Evolutionary conservation across 2,329 filamentous ascomycete genomes (phyloP), one percentile per base, ranked within the genome.

Genomic region (Colletotrichum sp.): DNA sequence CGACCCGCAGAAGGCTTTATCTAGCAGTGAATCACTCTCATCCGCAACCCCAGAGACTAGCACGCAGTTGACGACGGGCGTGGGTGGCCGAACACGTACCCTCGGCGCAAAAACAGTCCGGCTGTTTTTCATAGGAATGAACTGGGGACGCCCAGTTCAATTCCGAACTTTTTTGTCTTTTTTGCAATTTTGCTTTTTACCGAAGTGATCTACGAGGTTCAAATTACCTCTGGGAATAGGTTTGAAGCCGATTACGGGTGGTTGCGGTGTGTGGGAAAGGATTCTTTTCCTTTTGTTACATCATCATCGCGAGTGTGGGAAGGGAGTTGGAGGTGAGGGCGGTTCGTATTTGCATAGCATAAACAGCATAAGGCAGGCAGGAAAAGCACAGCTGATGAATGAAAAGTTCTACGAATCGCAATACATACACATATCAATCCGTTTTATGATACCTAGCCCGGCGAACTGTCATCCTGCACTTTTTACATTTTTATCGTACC

Each of bases 161-260:
- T 21, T n/a, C 43, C n/a, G 43, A 48, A 21, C 43, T 48, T 48
- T 48, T 48, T n/a, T 21, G n/a, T 48, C 38, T 21, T 48, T 48
- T 48, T 48, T 48, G 43, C n/a, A 48, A 12, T 48, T 48, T 48
- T 48, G 9, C 18, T 21, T 48, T 48, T n/a, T 7, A 21, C n/a
- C 6, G 0, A 12, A 21, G 1, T 48, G 10, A 0, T 7, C n/a
- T 48, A 12, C n/a, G 43, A 48, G 18, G 18, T 21, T 13, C 10
- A 21, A 0, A 48, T n/a, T 7, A 0, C n/a, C 10, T 7, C n/a
- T 21, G 43, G 43, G 2, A 48, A 21, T 3, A 21, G 43, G 1
- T 21, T 48, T 7, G 1, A 48, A 48, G 43, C 10, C 0, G 43
- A n/a, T 13, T 48, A n/a, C 43, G 43, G 6, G 18, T 12, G n/a